Evolutionary conservation across 345 rosid species (phyloP), one percentile per base, ranked within the genome.

Genomic region (Barbarea vulgaris): DNA sequence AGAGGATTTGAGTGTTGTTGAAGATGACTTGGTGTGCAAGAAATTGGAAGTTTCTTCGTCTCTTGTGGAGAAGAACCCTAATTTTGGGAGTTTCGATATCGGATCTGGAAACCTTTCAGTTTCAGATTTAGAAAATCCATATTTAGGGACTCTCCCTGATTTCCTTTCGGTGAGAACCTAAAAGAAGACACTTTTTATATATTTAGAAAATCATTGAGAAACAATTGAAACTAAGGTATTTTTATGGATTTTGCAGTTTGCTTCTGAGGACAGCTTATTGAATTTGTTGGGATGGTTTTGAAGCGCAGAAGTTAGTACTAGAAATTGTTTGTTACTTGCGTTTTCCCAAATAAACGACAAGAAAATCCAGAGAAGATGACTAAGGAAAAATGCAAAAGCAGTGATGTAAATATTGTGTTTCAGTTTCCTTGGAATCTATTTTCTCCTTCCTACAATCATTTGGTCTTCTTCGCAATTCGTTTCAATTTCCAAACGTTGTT

Each of bases 141-240:
- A 87, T 13, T 64, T 88, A 0, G 93, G 88, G 79, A 81, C 84
- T 17, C 95, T 91, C 15, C 95, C 96, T 41, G 95, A 86, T 77
- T 67, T 86, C 17, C 77, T 77, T 56, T 33, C 86, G 8, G 98
- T 90, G 76, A 90, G 87, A 69, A 42, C n/a, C 62, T 66, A 3
- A 18, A 14, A 50, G 22, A 33, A 58, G n/a, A 27, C 33, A 13
- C 15, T 28, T 21, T 9, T 9, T 14, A 28, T n/a, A 13, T 34
- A 57, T 22, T 2, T 64, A 56, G 17, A 31, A 19, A 64, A 31
- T 22, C 41, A 17, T 22, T 54, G 31, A 56, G 24, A 31, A 27
- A 54, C 64, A 36, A 36, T 56, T 36, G 15, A 10, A 67, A 58
- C 30, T 67, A 36, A 68, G 0, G 27, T 57, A 3, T 12, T 58